Evolutionary conservation across 2,329 filamentous ascomycete genomes (phyloP).

Genomic region (Calonectria ilicicola): DNA sequence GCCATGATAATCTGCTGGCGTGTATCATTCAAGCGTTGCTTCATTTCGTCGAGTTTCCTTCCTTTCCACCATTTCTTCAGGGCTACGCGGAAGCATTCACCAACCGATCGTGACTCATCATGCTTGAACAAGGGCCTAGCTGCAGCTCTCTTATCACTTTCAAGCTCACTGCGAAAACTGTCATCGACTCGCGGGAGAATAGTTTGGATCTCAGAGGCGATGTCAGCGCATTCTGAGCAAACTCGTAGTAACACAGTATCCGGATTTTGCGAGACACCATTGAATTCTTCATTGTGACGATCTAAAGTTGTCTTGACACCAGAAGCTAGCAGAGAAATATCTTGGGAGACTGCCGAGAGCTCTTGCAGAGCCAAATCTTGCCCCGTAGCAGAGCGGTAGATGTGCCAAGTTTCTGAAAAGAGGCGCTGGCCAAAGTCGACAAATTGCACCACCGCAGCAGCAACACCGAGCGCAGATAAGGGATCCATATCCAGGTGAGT

Average conservation of each 20-base stretch:
- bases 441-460: conserved; percentile 16
- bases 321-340: neutral
- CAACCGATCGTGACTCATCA: neutral
- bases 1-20: conserved; percentile 11
- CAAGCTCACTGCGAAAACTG: neutral
- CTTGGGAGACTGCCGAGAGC: neutral
- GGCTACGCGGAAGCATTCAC: neutral
- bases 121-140: neutral
- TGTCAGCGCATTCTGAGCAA: conserved; percentile 1
- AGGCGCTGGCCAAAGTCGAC: conserved; percentile 10
- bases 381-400: conserved; percentile 15
- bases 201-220: neutral
- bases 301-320: neutral
- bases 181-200: neutral
- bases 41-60: conserved; percentile 7
- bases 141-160: neutral
- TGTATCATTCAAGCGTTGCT: neutral
- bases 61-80: neutral
- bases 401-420: conserved; percentile 4
- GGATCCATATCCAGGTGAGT: conserved; percentile 6
- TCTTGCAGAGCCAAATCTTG: neutral
- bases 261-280: neutral
- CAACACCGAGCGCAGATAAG: neutral
- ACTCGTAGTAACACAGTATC: neutral
- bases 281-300: neutral